Base-by-base conservation (phyloP, 208 protist genomes). In the Phytomonas francai region DNA sequence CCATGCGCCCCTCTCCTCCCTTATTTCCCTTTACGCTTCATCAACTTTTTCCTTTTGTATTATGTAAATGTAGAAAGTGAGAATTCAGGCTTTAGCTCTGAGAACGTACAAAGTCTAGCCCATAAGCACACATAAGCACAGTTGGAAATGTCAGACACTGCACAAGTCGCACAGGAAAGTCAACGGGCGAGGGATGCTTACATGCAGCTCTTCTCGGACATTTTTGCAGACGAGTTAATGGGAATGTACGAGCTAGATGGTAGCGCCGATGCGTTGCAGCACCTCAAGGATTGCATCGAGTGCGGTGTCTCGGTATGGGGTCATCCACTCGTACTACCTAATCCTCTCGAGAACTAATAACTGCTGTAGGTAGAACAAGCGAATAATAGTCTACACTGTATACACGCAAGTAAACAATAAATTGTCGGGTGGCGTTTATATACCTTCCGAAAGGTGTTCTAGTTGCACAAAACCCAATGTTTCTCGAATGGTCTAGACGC, bases 201-300 rank as follows among this genome's bases (percentile, higher is more conserved):
- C 77, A 96, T 96, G 91, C 81, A 91, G 66, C 74, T 81, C 42
- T 91, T 96, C 71, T 89, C 88, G 2, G 87, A 93, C 57, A 72
- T 77, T 9, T 96, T 96, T 68, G 67, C 86, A 9, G 81, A 94
- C 8, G 91, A 96, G 65, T 70, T 96, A 11, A 66, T 91, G 14
- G 83, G 83, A 67, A 64, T 92, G 39, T 94, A 96, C 60, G 86
- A 94, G 66, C 61, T 78, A 0, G 91, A 96, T 66, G 87, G 86
- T 31, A 92, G 83, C 71, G 72, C 62, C 25, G 81, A 87, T 30
- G 85, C 88, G 19, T 84, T 94, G 36, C 82, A 87, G 63, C 88
- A 94, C 57, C 76, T 96, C 25, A 92, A 83, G 8, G 78, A 77
- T 7, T 92, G 88, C 71, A 91, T 96, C 49, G 88, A 94, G 59